Base-by-base conservation (phyloP, 2,329 filamentous ascomycete genomes). In the Neonectria hederae region DNA sequence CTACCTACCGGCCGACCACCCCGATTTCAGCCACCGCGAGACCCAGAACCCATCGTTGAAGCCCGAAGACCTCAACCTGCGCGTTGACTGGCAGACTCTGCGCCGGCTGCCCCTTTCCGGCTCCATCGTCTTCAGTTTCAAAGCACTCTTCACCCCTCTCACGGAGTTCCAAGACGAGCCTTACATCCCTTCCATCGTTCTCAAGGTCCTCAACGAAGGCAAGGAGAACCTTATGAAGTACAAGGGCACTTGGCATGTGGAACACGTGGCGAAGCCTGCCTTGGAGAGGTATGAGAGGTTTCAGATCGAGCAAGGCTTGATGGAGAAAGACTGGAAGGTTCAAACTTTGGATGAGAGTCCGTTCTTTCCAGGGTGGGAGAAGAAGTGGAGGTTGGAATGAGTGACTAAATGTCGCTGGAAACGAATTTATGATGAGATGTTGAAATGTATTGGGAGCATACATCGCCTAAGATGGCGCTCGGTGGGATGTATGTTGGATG, bases 51-150 rank as follows among this genome's bases (percentile, higher is more conserved):
- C 84, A 0, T 78, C 81, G 21, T 80, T 95, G 6, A 80, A 78
- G 0, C 74, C 88, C 2, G 83, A 86, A 0, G 86, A 92, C 35
- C 82, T 92, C 67, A 81, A 90, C 65, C 81, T 97, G 1, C 87
- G 93, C 5, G 92, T 96, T 2, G 93, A 97, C 76, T 97, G 93
- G 92, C 94, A 97, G 78, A 97, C 93, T 0, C 81, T 97, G 4
- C 88, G 93, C 2, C 87, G 93, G 3, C 80, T 97, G 0, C 93
- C 93, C 0, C 81, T 97, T 0, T 93, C 90, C 0, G 92, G 87
- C 0, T 90, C 86, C 0, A 82, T 97, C 1, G 86, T 93, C 0
- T 97, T 97, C 82, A 97, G 96, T 77, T 97, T 95, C 86, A 97
- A 95, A 75, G 92, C 91, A 0, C 78, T 96, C 0, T 97, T 97